Base-by-base conservation (phyloP, 495 filamentous ascomycete genomes). In the Talaromyces nanjingensis region DNA sequence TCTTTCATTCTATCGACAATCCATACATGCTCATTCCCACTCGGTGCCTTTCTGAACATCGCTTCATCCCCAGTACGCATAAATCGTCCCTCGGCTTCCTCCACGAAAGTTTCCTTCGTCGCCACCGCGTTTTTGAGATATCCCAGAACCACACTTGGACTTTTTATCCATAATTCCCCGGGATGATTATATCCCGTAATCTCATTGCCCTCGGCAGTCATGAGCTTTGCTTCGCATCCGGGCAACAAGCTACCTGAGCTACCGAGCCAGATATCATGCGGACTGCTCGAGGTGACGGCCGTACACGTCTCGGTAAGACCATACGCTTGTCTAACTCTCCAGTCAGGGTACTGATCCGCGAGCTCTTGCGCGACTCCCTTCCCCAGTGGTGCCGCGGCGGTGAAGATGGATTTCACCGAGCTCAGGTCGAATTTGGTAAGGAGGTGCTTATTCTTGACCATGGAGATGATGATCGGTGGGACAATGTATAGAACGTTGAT, bases 41-140 rank as follows among this genome's bases (percentile, higher is more conserved):
- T 67, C 0, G 84, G 77, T 14, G 78, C 66, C 74, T 81, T 84
- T 34, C 75, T 72, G 37, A 91, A 76, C 18, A 89, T 74, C 4
- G 84, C 89, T 70, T 91, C 87, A 67, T 92, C 89, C 18, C 89
- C 89, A 2, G 89, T 92, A n/a, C 81, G 77, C 76, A 91, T 82
- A 81, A 84, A 92, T 73, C 74, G 77, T 2, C 74, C 74, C 0
- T 76, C 71, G 0, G 60, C 63, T n/a, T 87, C 83, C 65, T 91
- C 84, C 68, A 82, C 82, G 64, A 89, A 96, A 0, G 92, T 91
- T 68, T 96, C 91, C 59, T 81, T 79, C 34, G 84, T 94, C 14
- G 92, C 92, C 66, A 87, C 86, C 25, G 89, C 86, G 68, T 96
- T 96, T 73, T 92, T 87, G 52, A 96, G 76, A 66, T 97, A 97